A percentile compares a stretch with the other conserved stretches of the same genome.
phyloP scores from a whole-genome alignment of 208 protist genomes.

The Entamoeba invadens region DNA sequence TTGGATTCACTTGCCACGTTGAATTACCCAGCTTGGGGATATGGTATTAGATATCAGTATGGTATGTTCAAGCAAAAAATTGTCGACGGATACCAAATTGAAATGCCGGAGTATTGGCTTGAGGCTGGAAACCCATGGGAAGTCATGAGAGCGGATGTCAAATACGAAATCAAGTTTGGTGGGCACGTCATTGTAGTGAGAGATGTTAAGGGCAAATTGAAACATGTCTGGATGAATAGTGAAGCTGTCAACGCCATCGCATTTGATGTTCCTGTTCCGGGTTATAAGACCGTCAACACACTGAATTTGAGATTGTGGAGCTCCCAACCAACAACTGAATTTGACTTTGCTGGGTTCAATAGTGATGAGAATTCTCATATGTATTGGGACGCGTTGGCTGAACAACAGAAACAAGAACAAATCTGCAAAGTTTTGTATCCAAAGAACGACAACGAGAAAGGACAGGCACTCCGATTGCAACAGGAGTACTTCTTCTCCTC shows the following conservation, averaged over 20 bases:
- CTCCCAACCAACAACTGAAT: conserved; percentile 29
- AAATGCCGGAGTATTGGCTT: conserved; percentile 40
- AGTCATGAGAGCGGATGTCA: conserved; percentile 24
- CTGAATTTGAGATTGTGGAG: conserved; percentile 14
- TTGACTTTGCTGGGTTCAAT: conserved; percentile 53
- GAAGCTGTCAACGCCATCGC: conserved; percentile 7
- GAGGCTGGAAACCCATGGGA: conserved; percentile 38
- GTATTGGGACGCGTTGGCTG: conserved; percentile 44
- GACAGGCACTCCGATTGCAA: conserved; percentile 59
- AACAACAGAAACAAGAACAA: conserved; percentile 42
- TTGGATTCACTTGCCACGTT: conserved; percentile 23
- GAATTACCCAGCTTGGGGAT: conserved; percentile 21
- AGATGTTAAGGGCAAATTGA: background rate
- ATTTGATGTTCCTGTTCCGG: conserved; percentile 20
- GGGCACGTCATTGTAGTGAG: conserved; percentile 1
- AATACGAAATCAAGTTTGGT: conserved; percentile 26
- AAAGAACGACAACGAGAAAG: conserved; percentile 49
- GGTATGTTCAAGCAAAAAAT: conserved; percentile 45
- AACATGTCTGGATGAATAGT: conserved; percentile 1
- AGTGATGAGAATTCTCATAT: conserved; percentile 36
- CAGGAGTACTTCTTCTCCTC: conserved; percentile 36
- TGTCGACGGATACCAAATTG: conserved; percentile 28
- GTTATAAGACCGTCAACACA: conserved; percentile 12
- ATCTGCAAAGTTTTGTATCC: conserved; percentile 62
- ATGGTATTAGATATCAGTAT: conserved; percentile 24